These are phyloP conservation scores for Spongospora subterranea DNA, from an alignment of 208 protist species.

Conservation along the genomic window DNA sequence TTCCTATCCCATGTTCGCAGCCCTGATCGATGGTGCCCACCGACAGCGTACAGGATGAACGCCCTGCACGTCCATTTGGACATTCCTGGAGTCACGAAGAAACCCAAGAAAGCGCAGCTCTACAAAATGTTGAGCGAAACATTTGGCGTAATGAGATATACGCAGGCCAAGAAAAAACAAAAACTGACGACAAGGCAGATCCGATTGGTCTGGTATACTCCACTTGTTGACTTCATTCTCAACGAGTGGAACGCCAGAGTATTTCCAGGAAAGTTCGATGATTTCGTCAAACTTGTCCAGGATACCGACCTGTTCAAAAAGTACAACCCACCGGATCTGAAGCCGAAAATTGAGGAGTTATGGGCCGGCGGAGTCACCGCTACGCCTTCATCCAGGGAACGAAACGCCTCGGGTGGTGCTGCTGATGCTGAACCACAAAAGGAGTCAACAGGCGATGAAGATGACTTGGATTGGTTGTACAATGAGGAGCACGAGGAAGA, in stretches of 20 bases:
- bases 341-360: no score
- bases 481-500: no score
- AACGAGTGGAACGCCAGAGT: background rate
- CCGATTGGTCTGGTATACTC: background rate
- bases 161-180: background rate
- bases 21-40: background rate
- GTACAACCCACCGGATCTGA: no score
- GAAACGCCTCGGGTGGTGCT: no score
- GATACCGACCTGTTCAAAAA: background rate
- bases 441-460: no score
- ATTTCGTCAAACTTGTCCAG: background rate
- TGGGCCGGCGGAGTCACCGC: no score
- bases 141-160: background rate
- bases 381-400: no score
- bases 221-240: background rate
- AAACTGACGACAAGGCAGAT: background rate
- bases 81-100: slow-evolving; percentile 2
- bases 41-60: background rate
- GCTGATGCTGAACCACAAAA: no score
- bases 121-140: slow-evolving; percentile 15
- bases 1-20: background rate
- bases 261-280: background rate
- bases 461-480: no score
- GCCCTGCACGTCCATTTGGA: background rate
- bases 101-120: background rate